Evolutionary conservation across 106 monocot genomes (phyloP), one percentile per base, ranked within the genome.

Genomic region (Allium fistulosum): DNA sequence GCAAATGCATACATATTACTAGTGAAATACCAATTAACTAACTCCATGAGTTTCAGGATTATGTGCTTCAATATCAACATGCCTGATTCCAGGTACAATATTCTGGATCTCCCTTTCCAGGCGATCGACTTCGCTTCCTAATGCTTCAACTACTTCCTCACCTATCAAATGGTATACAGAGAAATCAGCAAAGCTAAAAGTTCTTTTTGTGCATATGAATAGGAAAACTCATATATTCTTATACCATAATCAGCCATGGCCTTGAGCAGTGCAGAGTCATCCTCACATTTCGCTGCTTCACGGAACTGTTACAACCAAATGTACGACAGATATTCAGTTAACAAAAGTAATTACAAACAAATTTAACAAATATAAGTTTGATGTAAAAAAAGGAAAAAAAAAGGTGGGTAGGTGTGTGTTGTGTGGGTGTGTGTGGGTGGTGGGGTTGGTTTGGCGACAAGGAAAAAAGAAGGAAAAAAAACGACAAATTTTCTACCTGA

Each of bases 51-150:
- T 67, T 63, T 81, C 78, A 0, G 88, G 88, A 70, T 85, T 88
- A 66, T 88, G 88, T 14, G 88, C 88, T 53, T 88, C 88, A 16
- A 88, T 88, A 58, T 88, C 88, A 10, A 88, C 88, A 77, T 88
- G 88, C 48, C 80, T 67, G 37, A 88, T 84, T 51, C 88, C 88
- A 5, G 88, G 85, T 53, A 88, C 88, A 60, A 88, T 79, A 46
- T 73, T 85, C 53, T 88, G 84, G 53, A 88, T 88, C 79, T 88
- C 88, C 1, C 58, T 64, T 71, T 88, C 88, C 11, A 88, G 88
- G 67, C 88, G 70, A 74, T 88, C 88, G 52, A 88, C 85, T 53
- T 88, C 88, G 26, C 64, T 76, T 11, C 85, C 88, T 0, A 88
- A 71, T 53, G 88, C 88, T 17, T 85, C 88, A 28, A 88, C 88